Evolutionary conservation across 352 stramenopile genomes (phyloP).

Genomic region (Phytophthora chlamydospora): DNA sequence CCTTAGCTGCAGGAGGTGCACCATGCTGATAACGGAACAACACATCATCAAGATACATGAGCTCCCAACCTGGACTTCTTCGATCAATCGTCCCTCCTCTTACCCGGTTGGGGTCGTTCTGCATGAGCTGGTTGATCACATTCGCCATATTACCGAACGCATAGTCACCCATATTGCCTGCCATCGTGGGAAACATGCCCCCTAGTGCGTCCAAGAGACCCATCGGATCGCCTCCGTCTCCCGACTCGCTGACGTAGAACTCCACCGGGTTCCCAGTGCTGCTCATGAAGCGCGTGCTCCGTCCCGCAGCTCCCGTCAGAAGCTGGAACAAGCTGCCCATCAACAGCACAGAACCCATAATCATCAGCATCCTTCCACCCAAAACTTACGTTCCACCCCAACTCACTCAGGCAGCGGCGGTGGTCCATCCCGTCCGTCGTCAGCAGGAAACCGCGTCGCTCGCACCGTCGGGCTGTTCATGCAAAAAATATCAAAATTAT

Average conservation of each 20-base stretch:
- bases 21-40: slow-evolving; percentile 56
- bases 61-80: slow-evolving; percentile 1
- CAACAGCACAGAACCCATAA: neutral
- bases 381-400: neutral
- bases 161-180: slow-evolving; percentile 80
- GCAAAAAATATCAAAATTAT: slow-evolving; percentile 4
- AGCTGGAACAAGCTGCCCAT: slow-evolving; percentile 54
- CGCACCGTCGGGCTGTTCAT: slow-evolving; percentile 23
- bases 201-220: slow-evolving; percentile 67
- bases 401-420: slow-evolving; percentile 39
- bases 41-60: slow-evolving; percentile 23
- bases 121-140: slow-evolving; percentile 90
- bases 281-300: slow-evolving; percentile 63
- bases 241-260: slow-evolving; percentile 72
- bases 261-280: slow-evolving; percentile 75
- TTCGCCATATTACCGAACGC: slow-evolving; percentile 85
- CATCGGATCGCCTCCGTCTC: slow-evolving; percentile 44
- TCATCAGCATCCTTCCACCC: slow-evolving; percentile 1
- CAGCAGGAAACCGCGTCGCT: slow-evolving; percentile 21
- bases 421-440: slow-evolving; percentile 23
- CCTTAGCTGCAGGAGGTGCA: slow-evolving; percentile 75
- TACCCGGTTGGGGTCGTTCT: slow-evolving; percentile 88
- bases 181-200: slow-evolving; percentile 63
- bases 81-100: slow-evolving; percentile 4
- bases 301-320: slow-evolving; percentile 38